Base-by-base conservation (phyloP, 225 moss, liverwort and hornwort species). In the Marchantia paleacea region DNA sequence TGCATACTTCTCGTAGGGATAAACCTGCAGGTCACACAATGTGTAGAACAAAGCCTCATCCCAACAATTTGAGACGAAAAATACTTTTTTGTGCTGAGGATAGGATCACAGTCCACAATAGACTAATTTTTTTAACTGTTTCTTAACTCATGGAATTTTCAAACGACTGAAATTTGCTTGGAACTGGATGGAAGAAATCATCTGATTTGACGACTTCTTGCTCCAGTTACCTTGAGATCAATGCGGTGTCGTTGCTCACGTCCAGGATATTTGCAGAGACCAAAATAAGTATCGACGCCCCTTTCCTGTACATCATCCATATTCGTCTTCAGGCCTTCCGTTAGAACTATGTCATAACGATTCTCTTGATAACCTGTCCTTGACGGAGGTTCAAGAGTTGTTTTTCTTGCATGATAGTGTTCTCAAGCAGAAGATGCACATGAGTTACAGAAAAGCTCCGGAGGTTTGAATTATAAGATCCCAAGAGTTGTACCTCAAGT, bases 241-340 rank as follows among this genome's bases (percentile, higher is more conserved):
- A 99, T 82, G 26, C 99, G 99, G 73, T 94, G 99, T 47, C 99
- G 94, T 81, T 88, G 94, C 79, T 91, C 88, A 76, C 94, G 91
- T 30, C 95, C 99, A 55, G 95, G 94, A 78, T 89, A 92, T 81
- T 94, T 95, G 74, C 99, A 99, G n/a, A 99, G 94, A 10, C 99
- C 99, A 81, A 92, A 95, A 81, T 92, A 99, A 66, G 95, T 94
- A 79, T 92, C 95, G 55, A 95, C 95, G 70, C 89, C 89, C 69
- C 82, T 79, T 63, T 81, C 93, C 97, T 97, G 83, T 70, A 54
- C 30, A 61, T 15, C 25, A 61, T 3, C 55, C 10, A 30, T n/a
- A 51, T 39, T 24, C 10, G 51, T 12, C 5, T 71, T 7, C 22
- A 8, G 18, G 47, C n/a, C 20, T 20, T 10, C 16, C 6, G 0